These are phyloP conservation scores for Candida sithepensis DNA, from an alignment of 805 yeast species.

Conservation along the genomic window DNA sequence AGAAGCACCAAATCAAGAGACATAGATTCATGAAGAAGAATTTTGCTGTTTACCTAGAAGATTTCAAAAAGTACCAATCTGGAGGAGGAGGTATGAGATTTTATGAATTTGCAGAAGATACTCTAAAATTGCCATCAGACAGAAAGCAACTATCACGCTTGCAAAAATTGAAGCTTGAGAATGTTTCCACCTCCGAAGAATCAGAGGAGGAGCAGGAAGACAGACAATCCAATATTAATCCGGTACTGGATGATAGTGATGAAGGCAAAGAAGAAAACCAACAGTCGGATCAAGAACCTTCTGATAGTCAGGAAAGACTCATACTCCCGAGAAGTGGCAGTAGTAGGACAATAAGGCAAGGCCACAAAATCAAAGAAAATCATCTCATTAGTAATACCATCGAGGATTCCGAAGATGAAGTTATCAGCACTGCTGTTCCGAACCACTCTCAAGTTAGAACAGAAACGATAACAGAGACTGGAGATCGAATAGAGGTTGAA, in stretches of 20 bases:
- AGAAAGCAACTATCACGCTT: slow-evolving; percentile 10
- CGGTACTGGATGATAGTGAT: too few relatives aligned
- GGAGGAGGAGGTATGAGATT: slow-evolving; percentile 21
- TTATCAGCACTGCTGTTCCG: neutral
- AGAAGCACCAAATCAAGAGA: slow-evolving; percentile 19
- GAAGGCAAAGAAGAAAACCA: too few relatives aligned
- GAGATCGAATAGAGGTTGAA: too few relatives aligned
- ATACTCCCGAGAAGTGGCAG: too few relatives aligned
- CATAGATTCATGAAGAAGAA: slow-evolving; percentile 30
- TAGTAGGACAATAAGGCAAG: neutral
- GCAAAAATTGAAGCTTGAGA: slow-evolving; percentile 13
- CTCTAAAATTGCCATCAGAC: slow-evolving; percentile 7
- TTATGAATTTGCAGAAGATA: slow-evolving; percentile 25
- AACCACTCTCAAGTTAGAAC: too few relatives aligned
- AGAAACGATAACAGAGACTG: too few relatives aligned
- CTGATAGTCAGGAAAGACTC: too few relatives aligned
- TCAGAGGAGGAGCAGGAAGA: slow-evolving; percentile 4
- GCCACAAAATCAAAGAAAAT: neutral
- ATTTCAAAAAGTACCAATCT: slow-evolving; percentile 26
- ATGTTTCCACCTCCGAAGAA: slow-evolving; percentile 16
- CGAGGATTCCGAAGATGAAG: neutral
- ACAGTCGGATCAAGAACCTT: too few relatives aligned
- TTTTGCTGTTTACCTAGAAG: slow-evolving; percentile 28
- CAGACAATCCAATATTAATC: too few relatives aligned
- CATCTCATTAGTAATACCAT: neutral